These are phyloP conservation scores for Suhomyces choctaworum DNA, from an alignment of 1,139 yeast genomes.

Conservation along the genomic window DNA sequence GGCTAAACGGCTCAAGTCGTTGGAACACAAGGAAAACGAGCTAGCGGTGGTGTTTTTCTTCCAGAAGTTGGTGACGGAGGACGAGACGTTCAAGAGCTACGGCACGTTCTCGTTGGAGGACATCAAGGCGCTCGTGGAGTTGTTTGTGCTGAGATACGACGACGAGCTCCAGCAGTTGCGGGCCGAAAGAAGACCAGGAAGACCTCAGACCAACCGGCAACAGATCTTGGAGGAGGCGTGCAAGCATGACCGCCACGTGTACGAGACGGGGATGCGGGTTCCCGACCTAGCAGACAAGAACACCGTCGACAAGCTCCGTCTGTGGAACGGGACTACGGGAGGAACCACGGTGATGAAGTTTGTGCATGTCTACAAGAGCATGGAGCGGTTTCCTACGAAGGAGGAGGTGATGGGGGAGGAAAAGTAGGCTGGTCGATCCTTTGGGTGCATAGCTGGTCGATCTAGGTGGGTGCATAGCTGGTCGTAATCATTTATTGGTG, in stretches of 20 bases:
- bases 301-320: constrained; percentile 59
- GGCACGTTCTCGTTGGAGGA: constrained; percentile 53
- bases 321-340: constrained; percentile 84
- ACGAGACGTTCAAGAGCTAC: constrained; percentile 39
- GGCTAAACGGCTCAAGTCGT: constrained; percentile 53
- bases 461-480: no score
- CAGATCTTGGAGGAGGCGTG: constrained; percentile 61
- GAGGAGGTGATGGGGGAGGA: constrained; percentile 28
- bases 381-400: constrained; percentile 29
- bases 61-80: constrained; percentile 59
- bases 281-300: constrained; percentile 69
- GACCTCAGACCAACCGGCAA: constrained; percentile 78
- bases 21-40: constrained; percentile 62
- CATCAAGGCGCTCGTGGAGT: constrained; percentile 58
- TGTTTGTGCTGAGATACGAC: constrained; percentile 67
- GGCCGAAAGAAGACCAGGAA: constrained; percentile 73
- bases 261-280: constrained; percentile 65
- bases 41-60: constrained; percentile 58
- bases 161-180: constrained; percentile 65
- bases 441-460: no score
- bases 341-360: constrained; percentile 67
- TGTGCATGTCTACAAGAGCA: constrained; percentile 34
- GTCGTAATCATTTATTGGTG: no score
- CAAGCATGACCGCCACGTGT: constrained; percentile 61
- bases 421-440: no score